A percentile compares a stretch with the other conserved stretches of the same genome.
Evolutionary conservation across 2,329 filamentous ascomycete species (phyloP).

Genomic region (Paecilomyces sp.): DNA sequence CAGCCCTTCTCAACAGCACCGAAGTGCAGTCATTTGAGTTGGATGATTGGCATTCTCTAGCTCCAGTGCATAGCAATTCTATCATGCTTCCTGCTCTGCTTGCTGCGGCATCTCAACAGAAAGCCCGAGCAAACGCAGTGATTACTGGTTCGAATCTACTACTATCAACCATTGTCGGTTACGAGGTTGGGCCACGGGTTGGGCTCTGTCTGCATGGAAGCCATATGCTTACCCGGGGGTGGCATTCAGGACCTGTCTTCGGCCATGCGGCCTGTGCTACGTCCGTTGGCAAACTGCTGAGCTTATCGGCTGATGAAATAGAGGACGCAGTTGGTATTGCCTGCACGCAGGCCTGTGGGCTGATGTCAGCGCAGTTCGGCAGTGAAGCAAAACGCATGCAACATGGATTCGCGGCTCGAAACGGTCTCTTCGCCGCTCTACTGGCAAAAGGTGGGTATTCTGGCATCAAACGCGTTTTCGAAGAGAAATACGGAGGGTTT

Average conservation of each 20-base stretch:
- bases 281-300: conserved; percentile 24
- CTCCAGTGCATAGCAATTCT: conserved; percentile 33
- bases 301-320: conserved; percentile 17
- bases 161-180: conserved; percentile 31
- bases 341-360: conserved; percentile 32
- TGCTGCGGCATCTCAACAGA: conserved; percentile 17
- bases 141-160: conserved; percentile 24
- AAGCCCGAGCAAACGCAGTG: conserved; percentile 2
- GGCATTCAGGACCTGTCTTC: conserved; percentile 36
- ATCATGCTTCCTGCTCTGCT: conserved; percentile 36
- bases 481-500: conserved; percentile 37
- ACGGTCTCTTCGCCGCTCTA: conserved; percentile 34
- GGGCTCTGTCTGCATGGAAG: conserved; percentile 30
- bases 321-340: conserved; percentile 35
- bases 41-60: conserved; percentile 37
- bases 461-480: conserved; percentile 37
- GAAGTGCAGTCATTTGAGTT: conserved; percentile 41
- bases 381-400: conserved; percentile 41
- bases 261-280: conserved; percentile 30
- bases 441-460: conserved; percentile 32
- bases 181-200: conserved; percentile 33
- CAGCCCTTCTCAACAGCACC: conserved; percentile 36
- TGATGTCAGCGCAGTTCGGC: conserved; percentile 39
- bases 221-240: conserved; percentile 32
- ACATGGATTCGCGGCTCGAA: conserved; percentile 40